Evolutionary conservation across 257 asterid genomes (phyloP).

Genomic region (Fraxinus anomala): DNA sequence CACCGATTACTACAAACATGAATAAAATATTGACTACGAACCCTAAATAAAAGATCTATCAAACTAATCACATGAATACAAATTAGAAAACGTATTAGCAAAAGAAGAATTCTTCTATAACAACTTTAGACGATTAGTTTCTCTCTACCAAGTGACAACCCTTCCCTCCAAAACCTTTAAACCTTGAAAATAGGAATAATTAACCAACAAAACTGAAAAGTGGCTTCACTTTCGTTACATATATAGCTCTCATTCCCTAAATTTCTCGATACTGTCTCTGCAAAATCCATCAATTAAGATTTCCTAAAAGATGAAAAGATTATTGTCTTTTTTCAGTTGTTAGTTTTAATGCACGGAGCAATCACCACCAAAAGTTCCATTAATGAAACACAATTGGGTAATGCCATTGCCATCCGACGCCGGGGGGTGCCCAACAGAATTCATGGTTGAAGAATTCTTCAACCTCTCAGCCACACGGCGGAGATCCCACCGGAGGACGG

Average conservation of each 20-base stretch:
- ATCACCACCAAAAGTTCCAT: slow-evolving; percentile 67
- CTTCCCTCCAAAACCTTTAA: slow-evolving; percentile 34
- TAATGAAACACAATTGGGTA: slow-evolving; percentile 66
- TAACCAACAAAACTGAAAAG: slow-evolving; percentile 14
- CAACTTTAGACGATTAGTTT: too few species aligned
- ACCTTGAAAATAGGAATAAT: slow-evolving; percentile 25
- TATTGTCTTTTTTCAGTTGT: too few species aligned
- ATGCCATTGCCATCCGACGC: slow-evolving; percentile 42
- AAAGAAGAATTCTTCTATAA: too few species aligned
- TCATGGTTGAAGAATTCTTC: slow-evolving; percentile 70
- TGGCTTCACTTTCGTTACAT: not conserved
- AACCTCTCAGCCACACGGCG: slow-evolving; percentile 75
- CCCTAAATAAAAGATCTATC: too few species aligned
- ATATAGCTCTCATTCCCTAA: slow-evolving; percentile 11
- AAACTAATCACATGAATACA: too few species aligned
- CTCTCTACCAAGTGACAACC: too few species aligned
- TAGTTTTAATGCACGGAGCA: slow-evolving; percentile 61
- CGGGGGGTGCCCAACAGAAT: slow-evolving; percentile 15
- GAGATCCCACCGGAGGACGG: slow-evolving; percentile 68
- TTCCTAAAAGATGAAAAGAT: not conserved
- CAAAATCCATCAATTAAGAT: not conserved
- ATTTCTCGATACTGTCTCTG: not conserved
- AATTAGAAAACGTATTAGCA: too few species aligned
- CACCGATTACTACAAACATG: too few species aligned
- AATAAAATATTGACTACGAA: too few species aligned